Evolutionary conservation across 495 filamentous ascomycete species (phyloP), one percentile per base, ranked within the genome.

Genomic region (Baudoinia panamericana): DNA sequence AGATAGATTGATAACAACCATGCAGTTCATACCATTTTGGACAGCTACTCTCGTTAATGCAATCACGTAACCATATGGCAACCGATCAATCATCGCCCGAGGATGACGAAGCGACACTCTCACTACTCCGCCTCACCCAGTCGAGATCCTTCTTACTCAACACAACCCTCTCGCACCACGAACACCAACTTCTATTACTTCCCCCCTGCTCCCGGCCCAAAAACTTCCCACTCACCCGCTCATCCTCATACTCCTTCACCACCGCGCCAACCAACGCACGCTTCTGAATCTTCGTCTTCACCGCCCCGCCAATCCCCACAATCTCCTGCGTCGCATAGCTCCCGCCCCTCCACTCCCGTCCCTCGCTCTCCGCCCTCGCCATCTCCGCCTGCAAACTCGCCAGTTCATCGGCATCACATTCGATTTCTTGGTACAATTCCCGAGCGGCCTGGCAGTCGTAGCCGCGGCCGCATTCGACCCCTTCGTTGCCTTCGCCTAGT

Each of bases 291-390:
- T 83, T 88, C 43, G 76, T 80, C 67, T 88, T 93, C 33, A 93
- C 72, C 8, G 75, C 67, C 0, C 86, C 86, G 11, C 86, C 85
- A 23, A 93, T 73, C 3, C 85, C 86, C 52, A 90, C 82, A 47
- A 92, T 76, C 59, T 94, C 86, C 55, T 88, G 83, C 20, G 76
- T 65, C 47, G 72, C 71, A 55, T 93, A 93, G 13, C 85, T 84
- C 2, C 71, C 56, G 3, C 71, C 67, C 21, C 63, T 60, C 50
- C 60, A 61, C n/a, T 45, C 36, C 5, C 44, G 33, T 3, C 48
- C 51, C 2, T 42, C 45, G 16, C 33, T 17, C 28, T 38, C 48
- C 4, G 33, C 40, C 26, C 38, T 30, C 34, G 16, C 50, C 13
- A 46, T 33, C 13, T 48, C 44, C 4, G 10, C 29, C 45, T 58